Percentiles rank a stretch among this genome's conserved stretches.
phyloP scores from a whole-genome alignment of 1,139 yeast genomes.

The Eremothecium cymbalariae region DNA sequence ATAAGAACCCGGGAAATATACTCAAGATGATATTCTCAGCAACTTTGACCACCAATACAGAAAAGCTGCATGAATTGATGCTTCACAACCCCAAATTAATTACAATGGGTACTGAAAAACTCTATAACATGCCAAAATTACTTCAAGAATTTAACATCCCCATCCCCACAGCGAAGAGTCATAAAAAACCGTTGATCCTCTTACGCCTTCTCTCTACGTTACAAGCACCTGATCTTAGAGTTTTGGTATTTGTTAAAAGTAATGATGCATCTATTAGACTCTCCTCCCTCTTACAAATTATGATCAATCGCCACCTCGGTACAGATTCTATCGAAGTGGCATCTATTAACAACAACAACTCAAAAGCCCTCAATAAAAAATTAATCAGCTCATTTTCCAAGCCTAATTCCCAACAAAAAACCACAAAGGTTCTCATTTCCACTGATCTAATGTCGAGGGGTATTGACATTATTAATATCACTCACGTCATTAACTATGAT shows the following conservation, averaged over 20 bases:
- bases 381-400: constrained; percentile 50
- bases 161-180: constrained; percentile 47
- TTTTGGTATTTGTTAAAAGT: constrained; percentile 70
- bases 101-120: constrained; percentile 52
- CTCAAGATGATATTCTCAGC: constrained; percentile 80
- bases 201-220: constrained; percentile 42
- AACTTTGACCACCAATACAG: constrained; percentile 88
- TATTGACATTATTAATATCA: constrained; percentile 65
- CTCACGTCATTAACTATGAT: constrained; percentile 81
- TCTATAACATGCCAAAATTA: constrained; percentile 47
- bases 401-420: constrained; percentile 16
- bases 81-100: constrained; percentile 63
- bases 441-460: constrained; percentile 96
- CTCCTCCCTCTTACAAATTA: constrained; percentile 47
- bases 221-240: constrained; percentile 25
- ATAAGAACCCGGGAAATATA: constrained; percentile 32
- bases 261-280: constrained; percentile 80
- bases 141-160: constrained; percentile 46
- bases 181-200: constrained; percentile 68
- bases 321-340: constrained; percentile 25
- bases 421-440: constrained; percentile 53
- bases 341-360: constrained; percentile 45
- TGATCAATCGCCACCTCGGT: constrained; percentile 33
- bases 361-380: constrained; percentile 39
- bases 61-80: constrained; percentile 63